Base-by-base conservation (phyloP, 2,329 filamentous ascomycete species). In the Tolypocladium nubicola region DNA sequence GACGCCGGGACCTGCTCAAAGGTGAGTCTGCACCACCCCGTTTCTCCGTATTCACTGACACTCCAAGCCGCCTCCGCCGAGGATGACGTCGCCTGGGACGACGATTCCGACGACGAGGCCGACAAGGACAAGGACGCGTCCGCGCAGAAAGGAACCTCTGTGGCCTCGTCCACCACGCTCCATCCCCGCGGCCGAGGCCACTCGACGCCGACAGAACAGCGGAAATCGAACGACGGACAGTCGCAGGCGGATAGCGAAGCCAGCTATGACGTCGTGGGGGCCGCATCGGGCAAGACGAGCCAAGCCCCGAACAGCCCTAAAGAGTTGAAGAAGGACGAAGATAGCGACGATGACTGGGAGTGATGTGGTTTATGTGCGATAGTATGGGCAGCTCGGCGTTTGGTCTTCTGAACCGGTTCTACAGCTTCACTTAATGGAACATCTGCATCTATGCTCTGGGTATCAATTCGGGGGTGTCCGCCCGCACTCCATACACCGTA, bases 231-330 rank as follows among this genome's bases (percentile, higher is more conserved):
- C 66, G 91, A 96, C 67, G 88, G 91, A 70, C 91, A 93, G 70
- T 95, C 89, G 33, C 89, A 94, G 64, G 85, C 91, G 9, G 94
- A 94, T 66, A 97, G 93, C 69, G 94, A 99, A 65, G 90, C 90
- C 21, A 96, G 91, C 75, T 99, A 99, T 71, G 94, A 99, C 70
- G 81, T 99, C 39, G 90, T 99, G 52, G 88, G 88, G 9, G 86
- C 87, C 7, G 78, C 84, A 52, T 92, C 88, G 55, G 89, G 88
- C 53, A 82, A 84, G 50, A 84, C 86, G 41, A 96, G 89, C 70
- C 88, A 89, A 62, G 87, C 90, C 21, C 88, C 90, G 30, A 82
- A 74, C 68, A 85, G 83, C 67, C 83, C 83, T 33, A 84, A 83
- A 68, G 82, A 81, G 39, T 65, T 74, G 21, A 75, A 75, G 61